Evolutionary conservation across 1,284 basidiomycete species (phyloP).

Genomic region (Pyrrhoderma lamaoense): DNA sequence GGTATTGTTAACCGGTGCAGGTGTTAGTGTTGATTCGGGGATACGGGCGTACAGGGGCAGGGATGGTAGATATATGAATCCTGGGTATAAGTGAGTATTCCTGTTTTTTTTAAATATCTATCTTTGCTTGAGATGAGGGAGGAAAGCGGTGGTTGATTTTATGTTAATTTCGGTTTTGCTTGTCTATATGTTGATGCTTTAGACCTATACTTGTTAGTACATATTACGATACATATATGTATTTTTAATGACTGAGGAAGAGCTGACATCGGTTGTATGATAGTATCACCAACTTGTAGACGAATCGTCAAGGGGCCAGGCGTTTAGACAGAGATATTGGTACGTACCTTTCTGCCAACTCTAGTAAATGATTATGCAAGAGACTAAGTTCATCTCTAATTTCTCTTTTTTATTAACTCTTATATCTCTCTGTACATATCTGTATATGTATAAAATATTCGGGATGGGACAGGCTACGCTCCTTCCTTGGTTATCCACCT

Average conservation of each 20-base stretch:
- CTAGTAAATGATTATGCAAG: not conserved
- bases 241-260: not conserved
- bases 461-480: conserved; percentile 79
- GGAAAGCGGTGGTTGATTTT: not conserved
- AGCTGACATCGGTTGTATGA: no score
- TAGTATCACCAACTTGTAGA: conserved; percentile 81
- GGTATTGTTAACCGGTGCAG: conserved; percentile 79
- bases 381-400: no score
- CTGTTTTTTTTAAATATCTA: conserved; percentile 21
- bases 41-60: conserved; percentile 83
- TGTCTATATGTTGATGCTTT: conserved; percentile 21
- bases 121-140: no score
- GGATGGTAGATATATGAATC: conserved; percentile 83
- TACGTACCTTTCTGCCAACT: conserved; percentile 22
- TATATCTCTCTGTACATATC: no score
- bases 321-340: conserved; percentile 76
- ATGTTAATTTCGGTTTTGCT: conserved; percentile 24
- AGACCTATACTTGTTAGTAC: conserved; percentile 4
- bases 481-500: conserved; percentile 77
- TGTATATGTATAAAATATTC: no score
- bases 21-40: conserved; percentile 88
- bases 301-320: conserved; percentile 52
- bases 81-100: conserved; percentile 74
- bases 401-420: no score
- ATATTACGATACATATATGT: not conserved